phyloP scores from a whole-genome alignment of 352 stramenopile species.

The Blastocystis sp. region DNA sequence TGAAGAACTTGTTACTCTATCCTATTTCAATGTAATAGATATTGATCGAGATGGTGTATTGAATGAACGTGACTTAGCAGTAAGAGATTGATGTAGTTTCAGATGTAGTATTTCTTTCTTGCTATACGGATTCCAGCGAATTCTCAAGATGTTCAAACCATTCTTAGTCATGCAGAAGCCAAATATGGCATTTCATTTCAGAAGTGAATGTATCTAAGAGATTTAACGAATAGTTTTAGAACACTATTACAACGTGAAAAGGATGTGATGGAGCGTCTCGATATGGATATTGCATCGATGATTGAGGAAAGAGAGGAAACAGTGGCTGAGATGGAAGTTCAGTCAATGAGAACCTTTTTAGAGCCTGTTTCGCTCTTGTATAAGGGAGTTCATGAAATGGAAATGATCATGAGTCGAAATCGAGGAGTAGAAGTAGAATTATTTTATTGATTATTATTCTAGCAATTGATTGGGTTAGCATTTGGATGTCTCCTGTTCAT shows the following conservation, averaged over 20 bases:
- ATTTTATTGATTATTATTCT: not conserved
- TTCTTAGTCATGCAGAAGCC: not conserved
- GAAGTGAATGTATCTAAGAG: not conserved
- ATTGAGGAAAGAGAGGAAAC: not conserved
- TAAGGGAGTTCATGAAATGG: conserved; percentile 19
- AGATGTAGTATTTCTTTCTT: not conserved
- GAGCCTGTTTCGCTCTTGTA: conserved; percentile 22
- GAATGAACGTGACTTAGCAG: not conserved
- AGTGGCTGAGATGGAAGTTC: conserved; percentile 11
- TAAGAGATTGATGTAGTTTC: not conserved
- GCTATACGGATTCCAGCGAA: not conserved
- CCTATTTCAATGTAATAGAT: conserved; percentile 31
- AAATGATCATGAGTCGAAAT: not conserved
- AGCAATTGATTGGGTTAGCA: not conserved
- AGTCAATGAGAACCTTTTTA: not conserved
- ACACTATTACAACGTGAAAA: conserved; percentile 26
- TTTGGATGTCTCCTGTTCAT: not conserved
- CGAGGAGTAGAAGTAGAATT: not conserved
- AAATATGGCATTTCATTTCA: conserved; percentile 2
- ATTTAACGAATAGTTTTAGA: not conserved
- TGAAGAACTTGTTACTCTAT: not conserved
- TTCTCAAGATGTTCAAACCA: not conserved
- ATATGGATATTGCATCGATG: not conserved
- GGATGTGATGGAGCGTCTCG: conserved; percentile 1
- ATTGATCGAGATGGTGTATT: not conserved